phyloP scores from a whole-genome alignment of 2,329 filamentous ascomycete genomes.

The Aspergillus neoniger region DNA sequence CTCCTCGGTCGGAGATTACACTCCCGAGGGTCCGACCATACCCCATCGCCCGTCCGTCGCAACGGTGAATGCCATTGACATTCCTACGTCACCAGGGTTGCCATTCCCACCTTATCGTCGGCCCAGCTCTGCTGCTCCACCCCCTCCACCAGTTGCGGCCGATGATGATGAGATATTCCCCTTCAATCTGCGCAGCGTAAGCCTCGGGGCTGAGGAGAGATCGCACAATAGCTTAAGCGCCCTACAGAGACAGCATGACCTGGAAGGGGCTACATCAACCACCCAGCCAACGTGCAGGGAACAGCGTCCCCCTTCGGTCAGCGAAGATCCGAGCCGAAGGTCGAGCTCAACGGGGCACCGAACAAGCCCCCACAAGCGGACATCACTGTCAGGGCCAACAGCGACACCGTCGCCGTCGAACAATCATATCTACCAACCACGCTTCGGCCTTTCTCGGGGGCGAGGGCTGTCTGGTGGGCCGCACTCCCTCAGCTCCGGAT shows the following conservation, averaged over 20 bases:
- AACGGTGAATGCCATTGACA: conserved; percentile 49
- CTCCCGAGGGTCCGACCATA: conserved; percentile 36
- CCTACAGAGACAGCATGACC: conserved; percentile 38
- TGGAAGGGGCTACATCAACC: conserved; percentile 25
- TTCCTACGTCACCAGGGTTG: conserved; percentile 49
- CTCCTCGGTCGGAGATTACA: conserved; percentile 40
- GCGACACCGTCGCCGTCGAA: conserved; percentile 36
- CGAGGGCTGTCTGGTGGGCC: conserved; percentile 40
- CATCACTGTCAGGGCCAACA: conserved; percentile 26
- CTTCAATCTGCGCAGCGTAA: conserved; percentile 50
- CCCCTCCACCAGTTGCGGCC: conserved; percentile 35
- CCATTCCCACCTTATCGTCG: conserved; percentile 45
- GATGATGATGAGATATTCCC: conserved; percentile 50
- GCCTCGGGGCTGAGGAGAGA: conserved; percentile 47
- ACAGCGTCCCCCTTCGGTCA: conserved; percentile 16
- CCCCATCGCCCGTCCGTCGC: conserved; percentile 37
- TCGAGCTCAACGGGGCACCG: conserved; percentile 25
- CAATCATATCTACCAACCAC: conserved; percentile 40
- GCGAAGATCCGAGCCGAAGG: conserved; percentile 25
- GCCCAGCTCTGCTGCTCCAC: conserved; percentile 48
- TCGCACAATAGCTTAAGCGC: conserved; percentile 35
- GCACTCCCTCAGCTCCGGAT: conserved; percentile 44
- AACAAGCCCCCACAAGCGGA: conserved; percentile 22
- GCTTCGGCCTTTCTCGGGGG: conserved; percentile 39
- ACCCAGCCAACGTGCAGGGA: conserved; percentile 24